Evolutionary conservation across 2,329 filamentous ascomycete species (phyloP), one percentile per base, ranked within the genome.

Genomic region (Hymenoscyphus fraxineus): DNA sequence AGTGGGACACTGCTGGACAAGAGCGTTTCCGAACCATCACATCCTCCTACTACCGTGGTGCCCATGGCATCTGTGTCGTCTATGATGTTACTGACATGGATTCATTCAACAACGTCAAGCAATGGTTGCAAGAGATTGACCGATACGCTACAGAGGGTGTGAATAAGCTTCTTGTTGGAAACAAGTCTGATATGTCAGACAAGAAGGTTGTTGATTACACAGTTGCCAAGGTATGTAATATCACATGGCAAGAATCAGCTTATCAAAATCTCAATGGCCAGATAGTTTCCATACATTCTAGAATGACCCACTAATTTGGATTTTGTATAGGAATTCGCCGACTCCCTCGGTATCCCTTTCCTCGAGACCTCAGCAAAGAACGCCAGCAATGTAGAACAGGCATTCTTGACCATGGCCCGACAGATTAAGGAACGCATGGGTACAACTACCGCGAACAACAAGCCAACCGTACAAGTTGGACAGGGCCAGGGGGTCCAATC

Each of bases 21-120:
- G 95, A 99, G 83, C 93, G 95, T 76, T 99, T 99, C 92, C 90
- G 95, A 79, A 99, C 95, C 75, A 99, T 99, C 83, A 99, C 95
- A 68, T 98, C 94, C 54, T 98, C 95, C 67, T 99, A 99, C 87
- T 99, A 99, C 85, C 92, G 95, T 77, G 95, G 95, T 76, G 95
- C 95, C 72, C 95, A 98, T 82, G 95, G 95, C 75, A 99, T 99
- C 82, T 99, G 95, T 82, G 94, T 99, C 73, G 95, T 99, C 78
- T 99, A 98, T 86, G 95, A 99, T 88, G 95, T 99, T 77, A 99
- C 95, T 73, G 95, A 99, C 80, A 97, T 98, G 94, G 95, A 98
- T 80, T 97, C 92, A 38, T 99, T 99, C 92, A 98, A 99, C 89
- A 99, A 98, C 83, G 95, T 99, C 76, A 98, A 99, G 91, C 95